Percentiles rank a stretch among this genome's conserved stretches.
Conservation (phyloP, 2,329 filamentous ascomycete species). For the Xylariaceae sp. region DNA sequence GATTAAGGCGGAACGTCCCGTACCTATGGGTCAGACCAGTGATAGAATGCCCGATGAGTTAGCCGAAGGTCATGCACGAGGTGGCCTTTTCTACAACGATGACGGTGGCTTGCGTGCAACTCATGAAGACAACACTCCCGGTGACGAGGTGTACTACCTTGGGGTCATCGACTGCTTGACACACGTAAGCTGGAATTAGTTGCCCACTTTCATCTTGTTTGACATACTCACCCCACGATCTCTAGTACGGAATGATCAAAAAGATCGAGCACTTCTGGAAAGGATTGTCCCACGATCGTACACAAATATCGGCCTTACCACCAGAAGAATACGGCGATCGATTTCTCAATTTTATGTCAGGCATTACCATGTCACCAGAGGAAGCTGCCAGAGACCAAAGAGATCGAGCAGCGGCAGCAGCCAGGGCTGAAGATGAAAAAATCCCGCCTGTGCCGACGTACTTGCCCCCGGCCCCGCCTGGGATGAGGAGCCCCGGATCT, state of each 20-base stretch:
- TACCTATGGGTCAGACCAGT: constrained; percentile 81
- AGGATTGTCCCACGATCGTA: constrained; percentile 76
- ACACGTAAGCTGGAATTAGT: constrained; percentile 61
- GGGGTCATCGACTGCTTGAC: constrained; percentile 98
- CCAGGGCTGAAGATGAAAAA: constrained; percentile 16
- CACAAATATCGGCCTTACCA: constrained; percentile 87
- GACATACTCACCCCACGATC: not conserved
- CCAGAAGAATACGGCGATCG: constrained; percentile 89
- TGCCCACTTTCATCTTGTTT: not conserved
- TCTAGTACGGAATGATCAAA: constrained; percentile 87
- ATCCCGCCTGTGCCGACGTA: constrained; percentile 27
- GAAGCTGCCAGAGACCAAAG: constrained; percentile 67
- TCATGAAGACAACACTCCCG: constrained; percentile 79
- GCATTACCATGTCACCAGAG: constrained; percentile 85
- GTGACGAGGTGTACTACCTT: constrained; percentile 94
- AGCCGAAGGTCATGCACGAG: constrained; percentile 66
- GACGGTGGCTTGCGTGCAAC: constrained; percentile 92
- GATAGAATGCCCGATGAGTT: constrained; percentile 90
- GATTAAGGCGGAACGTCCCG: constrained; percentile 86
- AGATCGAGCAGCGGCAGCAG: constrained; percentile 52
- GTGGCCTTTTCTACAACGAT: constrained; percentile 83
- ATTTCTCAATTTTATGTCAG: constrained; percentile 87
- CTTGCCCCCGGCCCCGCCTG: constrained; percentile 31
- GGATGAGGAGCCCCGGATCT: constrained; percentile 28
- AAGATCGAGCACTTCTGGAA: constrained; percentile 97